A percentile compares a stretch with the other conserved stretches of the same genome.
phyloP scores from a whole-genome alignment of 306 rosid species.

The Morella rubra region DNA sequence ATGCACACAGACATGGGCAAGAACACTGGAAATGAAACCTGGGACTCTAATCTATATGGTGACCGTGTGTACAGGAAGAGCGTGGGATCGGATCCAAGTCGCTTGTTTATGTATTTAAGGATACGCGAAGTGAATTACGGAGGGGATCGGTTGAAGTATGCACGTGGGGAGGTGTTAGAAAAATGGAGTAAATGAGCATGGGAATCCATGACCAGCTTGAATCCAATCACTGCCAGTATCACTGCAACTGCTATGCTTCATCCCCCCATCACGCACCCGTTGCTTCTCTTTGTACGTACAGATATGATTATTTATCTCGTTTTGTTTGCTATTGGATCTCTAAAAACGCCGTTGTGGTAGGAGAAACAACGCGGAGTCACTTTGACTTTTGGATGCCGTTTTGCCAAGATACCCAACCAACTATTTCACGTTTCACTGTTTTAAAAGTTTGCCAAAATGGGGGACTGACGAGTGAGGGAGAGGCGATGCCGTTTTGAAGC shows the following conservation, averaged over 20 bases:
- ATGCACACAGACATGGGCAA: slow-evolving; percentile 1
- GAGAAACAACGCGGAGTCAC: slow-evolving; percentile 9
- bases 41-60: too few species aligned
- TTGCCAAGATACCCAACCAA: not conserved
- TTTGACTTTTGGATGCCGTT: slow-evolving; percentile 27
- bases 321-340: slow-evolving; percentile 33
- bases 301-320: not conserved
- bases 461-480: too few species aligned
- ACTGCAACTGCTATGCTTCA: not conserved
- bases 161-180: slow-evolving; percentile 44
- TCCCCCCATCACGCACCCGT: not conserved
- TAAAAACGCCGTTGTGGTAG: slow-evolving; percentile 34
- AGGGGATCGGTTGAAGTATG: slow-evolving; percentile 11
- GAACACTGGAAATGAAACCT: not conserved
- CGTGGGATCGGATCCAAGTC: slow-evolving; percentile 3
- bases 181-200: slow-evolving; percentile 17
- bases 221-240: slow-evolving; percentile 15
- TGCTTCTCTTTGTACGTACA: not conserved
- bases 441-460: not conserved
- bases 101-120: not conserved
- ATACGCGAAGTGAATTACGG: not conserved
- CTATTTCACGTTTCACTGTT: not conserved
- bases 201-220: slow-evolving; percentile 35
- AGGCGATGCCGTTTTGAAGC: too few species aligned
- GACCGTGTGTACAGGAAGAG: not conserved